Evolutionary conservation across 805 yeast species (phyloP), one percentile per base, ranked within the genome.

Genomic region (Metschnikowia anglica): DNA sequence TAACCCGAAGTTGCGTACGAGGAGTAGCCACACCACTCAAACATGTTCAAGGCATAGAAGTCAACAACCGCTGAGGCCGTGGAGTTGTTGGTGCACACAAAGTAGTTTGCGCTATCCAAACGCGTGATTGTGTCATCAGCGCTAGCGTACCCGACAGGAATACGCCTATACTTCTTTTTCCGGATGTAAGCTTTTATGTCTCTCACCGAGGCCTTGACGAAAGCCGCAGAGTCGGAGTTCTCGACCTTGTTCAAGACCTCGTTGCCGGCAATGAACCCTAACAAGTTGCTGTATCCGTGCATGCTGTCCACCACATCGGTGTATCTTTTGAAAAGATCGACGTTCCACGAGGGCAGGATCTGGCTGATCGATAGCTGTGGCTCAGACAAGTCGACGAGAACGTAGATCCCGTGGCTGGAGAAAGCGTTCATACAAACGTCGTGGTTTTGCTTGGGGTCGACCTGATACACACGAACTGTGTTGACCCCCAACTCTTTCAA

Each of bases 401-500:
- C 70, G 48, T 66, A 67, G 28, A 67, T 62, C 7, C 71, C 71
- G 15, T 61, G 60, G 19, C 58, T 53, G 25, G 65, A 49, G 41
- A 63, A 44, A 32, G 55, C 65, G 54, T 33, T 56, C 65, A 39
- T 60, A 48, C 55, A 72, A 55, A 29, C 62, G 63, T 50, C 54
- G 38, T 50, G 56, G 45, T 49, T 72, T 45, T 70, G 68, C 1
- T 73, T 62, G n/a, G 91, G 82, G 65, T 89, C 83, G 41, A 91
- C 75, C 35, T 95, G 88, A 59, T 90, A 91, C 2, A 91, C 95
- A 55, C 98, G 77, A 34, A 91, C 71, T 9, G 85, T 79, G 63
- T 90, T 91, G 41, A 91, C 76, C 28, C 80, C 77, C 39, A 89
- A 73, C 45, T 82, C 73, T 39, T 68, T 64, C 47, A 89, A 72